Conservation (phyloP, 2,329 filamentous ascomycete genomes). For the Sarocladium strictum region DNA sequence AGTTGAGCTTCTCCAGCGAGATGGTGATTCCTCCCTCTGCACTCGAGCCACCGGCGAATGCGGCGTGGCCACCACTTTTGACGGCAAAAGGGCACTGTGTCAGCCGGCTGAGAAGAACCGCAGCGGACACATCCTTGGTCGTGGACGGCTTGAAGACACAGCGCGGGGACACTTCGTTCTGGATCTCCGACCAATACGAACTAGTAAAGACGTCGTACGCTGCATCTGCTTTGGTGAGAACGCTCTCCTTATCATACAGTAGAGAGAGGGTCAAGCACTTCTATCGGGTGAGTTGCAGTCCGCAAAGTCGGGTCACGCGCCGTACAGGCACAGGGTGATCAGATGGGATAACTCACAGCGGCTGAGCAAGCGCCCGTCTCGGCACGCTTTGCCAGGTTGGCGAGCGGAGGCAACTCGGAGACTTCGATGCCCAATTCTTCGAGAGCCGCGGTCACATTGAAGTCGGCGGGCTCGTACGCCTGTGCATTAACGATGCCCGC, state of each 20-base stretch:
- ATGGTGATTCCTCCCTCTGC: constrained; percentile 28
- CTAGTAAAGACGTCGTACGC: constrained; percentile 8
- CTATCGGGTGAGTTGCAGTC: not conserved
- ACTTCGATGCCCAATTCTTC: constrained; percentile 13
- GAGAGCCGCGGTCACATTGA: constrained; percentile 14
- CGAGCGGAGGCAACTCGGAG: constrained; percentile 10
- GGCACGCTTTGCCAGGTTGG: not conserved
- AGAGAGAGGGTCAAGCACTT: not conserved
- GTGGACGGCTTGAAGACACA: constrained; percentile 12
- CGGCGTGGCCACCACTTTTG: constrained; percentile 39
- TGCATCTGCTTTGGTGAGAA: not conserved
- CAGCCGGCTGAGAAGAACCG: constrained; percentile 10
- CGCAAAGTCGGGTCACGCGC: not conserved
- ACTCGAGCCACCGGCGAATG: constrained; percentile 32
- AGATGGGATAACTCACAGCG: constrained; percentile 1
- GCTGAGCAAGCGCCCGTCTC: not conserved
- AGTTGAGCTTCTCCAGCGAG: constrained; percentile 29
- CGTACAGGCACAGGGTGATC: not conserved
- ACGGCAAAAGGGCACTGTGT: constrained; percentile 28
- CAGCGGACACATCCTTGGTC: constrained; percentile 14
- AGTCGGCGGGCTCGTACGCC: constrained; percentile 11
- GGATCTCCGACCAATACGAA: constrained; percentile 17
- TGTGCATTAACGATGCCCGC: not conserved
- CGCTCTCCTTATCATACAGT: not conserved
- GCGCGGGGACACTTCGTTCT: constrained; percentile 30